phyloP scores from a whole-genome alignment of 768 basidiomycete species.

The Candolleomyces aberdarensis region DNA sequence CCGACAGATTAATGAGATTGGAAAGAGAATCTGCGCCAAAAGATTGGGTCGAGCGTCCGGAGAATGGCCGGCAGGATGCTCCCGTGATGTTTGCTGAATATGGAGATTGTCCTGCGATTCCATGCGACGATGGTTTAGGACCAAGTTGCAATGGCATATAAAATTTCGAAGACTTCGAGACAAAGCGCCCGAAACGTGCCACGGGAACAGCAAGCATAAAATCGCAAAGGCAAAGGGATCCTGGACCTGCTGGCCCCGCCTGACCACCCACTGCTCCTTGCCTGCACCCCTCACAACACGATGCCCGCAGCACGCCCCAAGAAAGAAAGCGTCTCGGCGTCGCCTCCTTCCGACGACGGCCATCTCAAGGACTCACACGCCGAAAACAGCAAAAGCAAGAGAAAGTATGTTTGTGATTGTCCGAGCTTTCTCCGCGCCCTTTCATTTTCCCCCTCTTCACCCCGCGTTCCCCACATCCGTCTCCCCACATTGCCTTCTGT shows the following conservation, averaged over 20 bases:
- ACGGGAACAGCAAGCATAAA: conserved; percentile 44
- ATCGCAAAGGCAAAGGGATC: conserved; percentile 22
- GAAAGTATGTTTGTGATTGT: conserved; percentile 63
- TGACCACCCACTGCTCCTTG: conserved; percentile 22
- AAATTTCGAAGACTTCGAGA: conserved; percentile 26
- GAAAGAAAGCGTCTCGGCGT: conserved; percentile 60
- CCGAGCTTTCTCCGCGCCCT: conserved; percentile 57
- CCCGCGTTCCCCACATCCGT: conserved; percentile 39
- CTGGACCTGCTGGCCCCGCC: conserved; percentile 16
- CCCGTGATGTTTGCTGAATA: conserved; percentile 2
- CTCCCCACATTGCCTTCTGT: conserved; percentile 26
- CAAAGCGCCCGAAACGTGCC: conserved; percentile 34
- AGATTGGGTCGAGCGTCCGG: neutral
- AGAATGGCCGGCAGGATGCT: conserved; percentile 3
- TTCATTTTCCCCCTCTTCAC: conserved; percentile 34
- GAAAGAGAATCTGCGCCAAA: neutral
- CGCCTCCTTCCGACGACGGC: conserved; percentile 65
- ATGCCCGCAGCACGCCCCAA: conserved; percentile 71
- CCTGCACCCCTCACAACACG: neutral
- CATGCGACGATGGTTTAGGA: conserved; percentile 1
- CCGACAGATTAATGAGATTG: conserved; percentile 5
- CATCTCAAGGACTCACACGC: conserved; percentile 49
- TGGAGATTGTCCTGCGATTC: neutral
- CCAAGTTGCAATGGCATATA: conserved; percentile 25
- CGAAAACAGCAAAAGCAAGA: conserved; percentile 75